Conservation (phyloP, 805 yeast genomes). For the Kodamaea lidongshanica region DNA sequence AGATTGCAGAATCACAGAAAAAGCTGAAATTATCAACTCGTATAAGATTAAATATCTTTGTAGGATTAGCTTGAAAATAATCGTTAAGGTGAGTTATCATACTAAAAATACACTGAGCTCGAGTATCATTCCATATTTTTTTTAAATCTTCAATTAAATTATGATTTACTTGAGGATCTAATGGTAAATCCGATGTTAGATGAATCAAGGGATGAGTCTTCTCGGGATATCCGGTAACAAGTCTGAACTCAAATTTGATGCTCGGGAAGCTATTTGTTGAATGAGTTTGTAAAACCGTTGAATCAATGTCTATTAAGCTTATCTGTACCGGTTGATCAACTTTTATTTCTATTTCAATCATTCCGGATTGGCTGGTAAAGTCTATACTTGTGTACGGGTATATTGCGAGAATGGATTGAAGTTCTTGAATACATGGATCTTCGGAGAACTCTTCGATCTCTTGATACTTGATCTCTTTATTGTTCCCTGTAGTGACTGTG, state of each 20-base stretch:
- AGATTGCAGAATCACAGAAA: background rate
- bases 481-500: too few relatives aligned
- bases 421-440: conserved; percentile 29
- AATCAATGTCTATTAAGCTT: conserved; percentile 3
- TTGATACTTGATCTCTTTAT: background rate
- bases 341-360: conserved; percentile 20
- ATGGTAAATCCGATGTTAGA: conserved; percentile 28
- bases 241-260: conserved; percentile 19
- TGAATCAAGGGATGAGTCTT: conserved; percentile 18
- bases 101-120: conserved; percentile 36
- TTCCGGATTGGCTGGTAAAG: conserved; percentile 14
- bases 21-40: conserved; percentile 4
- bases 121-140: conserved; percentile 28
- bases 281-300: background rate
- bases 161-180: conserved; percentile 9
- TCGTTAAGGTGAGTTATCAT: conserved; percentile 37
- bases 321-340: conserved; percentile 15
- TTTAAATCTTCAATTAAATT: conserved; percentile 14
- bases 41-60: too few relatives aligned
- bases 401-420: conserved; percentile 35
- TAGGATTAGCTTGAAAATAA: conserved; percentile 15
- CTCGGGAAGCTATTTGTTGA: conserved; percentile 27
- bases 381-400: conserved; percentile 30
- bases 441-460: conserved; percentile 13
- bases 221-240: conserved; percentile 34